These are phyloP conservation scores for Tephrocybe rancida DNA, from an alignment of 768 basidiomycete genomes.

Conservation along the genomic window DNA sequence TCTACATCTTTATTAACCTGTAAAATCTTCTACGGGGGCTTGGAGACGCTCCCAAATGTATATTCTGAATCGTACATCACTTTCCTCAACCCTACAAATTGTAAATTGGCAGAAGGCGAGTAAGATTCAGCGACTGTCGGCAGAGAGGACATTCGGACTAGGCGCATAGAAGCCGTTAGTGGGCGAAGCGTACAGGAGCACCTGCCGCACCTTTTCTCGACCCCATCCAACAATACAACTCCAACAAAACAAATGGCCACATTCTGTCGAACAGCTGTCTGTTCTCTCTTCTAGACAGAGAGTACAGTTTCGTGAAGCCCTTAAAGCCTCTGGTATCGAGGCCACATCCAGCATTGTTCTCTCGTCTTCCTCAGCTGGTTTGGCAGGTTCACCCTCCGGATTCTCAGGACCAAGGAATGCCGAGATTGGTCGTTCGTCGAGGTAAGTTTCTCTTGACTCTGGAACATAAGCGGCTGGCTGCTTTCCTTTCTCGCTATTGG, in stretches of 20 bases:
- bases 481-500: conserved; percentile 31
- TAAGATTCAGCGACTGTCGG: conserved; percentile 72
- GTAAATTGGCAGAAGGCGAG: conserved; percentile 77
- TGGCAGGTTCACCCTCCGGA: conserved; percentile 53
- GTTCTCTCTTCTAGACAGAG: conserved; percentile 86
- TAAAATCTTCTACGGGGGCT: conserved; percentile 5
- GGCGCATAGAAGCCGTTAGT: conserved; percentile 7
- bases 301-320: conserved; percentile 73
- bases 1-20: conserved; percentile 11
- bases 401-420: conserved; percentile 51
- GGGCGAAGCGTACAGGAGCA: background rate
- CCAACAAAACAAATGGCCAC: conserved; percentile 92
- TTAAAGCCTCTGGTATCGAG: conserved; percentile 49
- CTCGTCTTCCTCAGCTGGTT: conserved; percentile 70
- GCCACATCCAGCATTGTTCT: conserved; percentile 65
- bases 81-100: conserved; percentile 57
- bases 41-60: conserved; percentile 9
- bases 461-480: conserved; percentile 30
- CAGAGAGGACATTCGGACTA: conserved; percentile 89
- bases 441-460: conserved; percentile 37
- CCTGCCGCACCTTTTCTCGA: conserved; percentile 68
- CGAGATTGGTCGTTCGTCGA: conserved; percentile 67
- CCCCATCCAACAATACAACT: conserved; percentile 89
- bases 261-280: conserved; percentile 81
- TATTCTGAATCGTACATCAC: conserved; percentile 12